Base-by-base conservation (phyloP, 2,329 filamentous ascomycete genomes). In the Ophiostoma montium region DNA sequence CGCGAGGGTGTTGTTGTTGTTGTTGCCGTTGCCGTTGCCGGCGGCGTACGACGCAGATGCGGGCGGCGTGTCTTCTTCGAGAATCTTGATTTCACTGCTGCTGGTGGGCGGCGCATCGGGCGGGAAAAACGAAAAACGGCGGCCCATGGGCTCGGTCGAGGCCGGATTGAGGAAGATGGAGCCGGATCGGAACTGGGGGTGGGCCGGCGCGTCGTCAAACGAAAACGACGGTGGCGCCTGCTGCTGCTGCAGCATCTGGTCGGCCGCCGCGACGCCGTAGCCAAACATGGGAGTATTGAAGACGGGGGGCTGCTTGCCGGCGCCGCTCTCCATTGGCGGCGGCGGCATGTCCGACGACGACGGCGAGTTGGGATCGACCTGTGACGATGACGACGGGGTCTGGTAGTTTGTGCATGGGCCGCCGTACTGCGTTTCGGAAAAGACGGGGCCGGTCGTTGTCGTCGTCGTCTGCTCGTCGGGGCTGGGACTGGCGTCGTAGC, bases 401-500 rank as follows among this genome's bases (percentile, higher is more conserved):
- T 60, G 62, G 47, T 66, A 63, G 3, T 60, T 58, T 50, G 61
- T 66, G 7, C 61, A 46, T 0, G 51, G 23, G 4, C 41, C 30
- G 7, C 58, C 21, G 56, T 19, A 62, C n/a, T 53, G 45, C 3
- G 50, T 49, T 5, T 49, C 10, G 3, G 30, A 49, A 12, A 53
- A 62, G 21, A 61, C 41, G 2, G 53, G 61, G n/a, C 16, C 42
- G 32, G 23, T 27, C 23, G 23, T 5, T 4, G 5, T 8, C 23
- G 23, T 27, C 23, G 27, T 1, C 7, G 35, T 43, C n/a, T 51
- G 62, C 62, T 32, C 60, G 64, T 63, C 70, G 35, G 74, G 68
- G 21, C 71, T 70, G 35, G 74, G 68, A 19, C 71, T 70, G 8
- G 69, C 76, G 54, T 89, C 82, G 64, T 94, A 98, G 57, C 87